A percentile compares a stretch with the other conserved stretches of the same genome.
These are phyloP conservation scores for Amoebophrya sp. DNA, from an alignment of 169 alveolate species.

Conservation along the genomic window DNA sequence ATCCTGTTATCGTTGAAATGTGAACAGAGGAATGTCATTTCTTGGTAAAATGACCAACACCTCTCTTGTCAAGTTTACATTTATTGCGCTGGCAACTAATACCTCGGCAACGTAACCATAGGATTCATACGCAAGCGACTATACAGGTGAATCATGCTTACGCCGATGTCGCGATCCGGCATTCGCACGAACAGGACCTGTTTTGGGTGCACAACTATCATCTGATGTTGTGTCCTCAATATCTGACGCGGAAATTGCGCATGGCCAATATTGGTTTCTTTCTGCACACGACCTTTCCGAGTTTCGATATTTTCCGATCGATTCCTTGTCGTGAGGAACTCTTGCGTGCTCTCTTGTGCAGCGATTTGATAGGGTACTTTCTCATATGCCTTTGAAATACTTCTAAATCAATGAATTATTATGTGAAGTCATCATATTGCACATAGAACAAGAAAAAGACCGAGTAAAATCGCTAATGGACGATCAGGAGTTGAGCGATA, in stretches of 20 bases:
- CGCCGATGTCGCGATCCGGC: slow-evolving; percentile 17
- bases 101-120: too few species aligned
- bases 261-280: slow-evolving; percentile 68
- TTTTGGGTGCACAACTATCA: slow-evolving; percentile 50
- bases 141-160: background rate
- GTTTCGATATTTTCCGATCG: slow-evolving; percentile 38
- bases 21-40: too few species aligned
- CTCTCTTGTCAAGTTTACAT: too few species aligned
- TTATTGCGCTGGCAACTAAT: too few species aligned
- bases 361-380: slow-evolving; percentile 81
- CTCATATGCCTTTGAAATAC: too few species aligned
- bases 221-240: slow-evolving; percentile 64
- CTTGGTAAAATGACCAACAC: too few species aligned
- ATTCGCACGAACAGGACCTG: slow-evolving; percentile 23
- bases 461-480: too few species aligned
- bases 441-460: too few species aligned
- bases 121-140: too few species aligned
- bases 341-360: slow-evolving; percentile 71
- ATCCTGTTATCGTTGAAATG: too few species aligned
- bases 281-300: slow-evolving; percentile 84
- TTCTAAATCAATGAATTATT: background rate
- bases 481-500: too few species aligned
- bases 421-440: background rate
- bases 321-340: slow-evolving; percentile 46
- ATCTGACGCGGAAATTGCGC: slow-evolving; percentile 26